These are phyloP conservation scores for Ulvella scutata DNA, from an alignment of 139 green algal species.

Conservation along the genomic window DNA sequence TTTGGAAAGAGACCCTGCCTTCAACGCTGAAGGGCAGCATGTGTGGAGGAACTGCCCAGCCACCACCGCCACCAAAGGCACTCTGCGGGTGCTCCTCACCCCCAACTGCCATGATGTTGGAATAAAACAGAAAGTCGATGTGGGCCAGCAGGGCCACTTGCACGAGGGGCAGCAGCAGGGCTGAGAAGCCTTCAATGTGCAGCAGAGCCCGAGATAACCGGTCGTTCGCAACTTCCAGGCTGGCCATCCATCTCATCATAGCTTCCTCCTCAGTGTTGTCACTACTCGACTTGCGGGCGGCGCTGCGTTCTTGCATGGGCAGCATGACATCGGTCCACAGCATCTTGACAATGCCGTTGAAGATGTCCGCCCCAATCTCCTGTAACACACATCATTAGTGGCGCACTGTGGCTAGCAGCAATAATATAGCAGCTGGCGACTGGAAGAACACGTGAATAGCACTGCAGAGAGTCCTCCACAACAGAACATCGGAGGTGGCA, in stretches of 20 bases:
- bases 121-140: not conserved
- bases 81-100: not conserved
- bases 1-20: not conserved
- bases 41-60: not conserved
- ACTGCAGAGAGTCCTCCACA: too few species aligned
- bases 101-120: not conserved
- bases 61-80: not conserved
- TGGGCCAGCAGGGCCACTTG: not conserved
- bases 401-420: too few species aligned
- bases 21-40: conserved; percentile 2
- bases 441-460: too few species aligned
- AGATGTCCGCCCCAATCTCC: not conserved
- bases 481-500: too few species aligned
- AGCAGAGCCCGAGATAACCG: not conserved
- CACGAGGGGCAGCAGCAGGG: not conserved
- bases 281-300: not conserved
- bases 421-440: too few species aligned
- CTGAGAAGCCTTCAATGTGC: not conserved
- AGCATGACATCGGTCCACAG: not conserved
- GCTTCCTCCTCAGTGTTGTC: not conserved
- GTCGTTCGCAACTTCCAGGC: not conserved
- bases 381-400: too few species aligned
- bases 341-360: not conserved
- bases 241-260: not conserved
- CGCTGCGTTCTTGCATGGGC: not conserved